Evolutionary conservation across 2,329 filamentous ascomycete genomes (phyloP), one percentile per base, ranked within the genome.

Genomic region (Rasamsonia emersonii): DNA sequence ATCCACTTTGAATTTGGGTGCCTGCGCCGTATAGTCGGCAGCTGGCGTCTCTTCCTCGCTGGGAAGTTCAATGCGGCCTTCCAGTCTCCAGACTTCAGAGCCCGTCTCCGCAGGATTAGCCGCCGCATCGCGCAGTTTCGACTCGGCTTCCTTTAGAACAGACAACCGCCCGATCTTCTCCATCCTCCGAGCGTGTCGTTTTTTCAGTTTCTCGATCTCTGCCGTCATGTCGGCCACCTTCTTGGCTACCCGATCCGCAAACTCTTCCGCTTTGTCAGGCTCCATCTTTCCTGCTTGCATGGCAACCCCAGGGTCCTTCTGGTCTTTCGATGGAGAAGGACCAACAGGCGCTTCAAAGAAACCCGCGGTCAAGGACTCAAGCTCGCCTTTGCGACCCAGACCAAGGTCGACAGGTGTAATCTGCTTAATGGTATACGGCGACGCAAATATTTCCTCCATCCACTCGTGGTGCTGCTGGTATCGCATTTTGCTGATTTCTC

Each of bases 381-480:
- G 68, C 56, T 88, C 82, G 21, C 91, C 91, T 58, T 79, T 83
- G 30, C 82, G 71, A 3, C 91, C 91, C 7, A 96, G 67, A 1
- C 86, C 86, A 19, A 96, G 73, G 53, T 94, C 88, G 3, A 86
- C 77, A 1, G 89, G 86, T 6, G 80, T 76, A 36, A 98, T 93
- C 53, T 93, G 85, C 30, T 73, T 74, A 40, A 89, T 82, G 15
- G 82, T 72, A 53, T 94, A 95, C 0, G 88, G 86, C 1, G 89
- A 96, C 1, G 83, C 85, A 33, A 96, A 74, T 17, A 98, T 79
- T 60, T 98, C 89, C 52, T 96, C 91, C 85, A 98, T 94, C 91
- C 89, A 96, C 56, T 94, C 86, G 50, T 98, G 89, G 49, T 98
- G 93, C 53, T 95, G 86, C 54, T 81, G 81, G 57, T 95, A 98